These are phyloP conservation scores for Neurospora sp. DNA, from an alignment of 495 filamentous ascomycete species.

Conservation along the genomic window DNA sequence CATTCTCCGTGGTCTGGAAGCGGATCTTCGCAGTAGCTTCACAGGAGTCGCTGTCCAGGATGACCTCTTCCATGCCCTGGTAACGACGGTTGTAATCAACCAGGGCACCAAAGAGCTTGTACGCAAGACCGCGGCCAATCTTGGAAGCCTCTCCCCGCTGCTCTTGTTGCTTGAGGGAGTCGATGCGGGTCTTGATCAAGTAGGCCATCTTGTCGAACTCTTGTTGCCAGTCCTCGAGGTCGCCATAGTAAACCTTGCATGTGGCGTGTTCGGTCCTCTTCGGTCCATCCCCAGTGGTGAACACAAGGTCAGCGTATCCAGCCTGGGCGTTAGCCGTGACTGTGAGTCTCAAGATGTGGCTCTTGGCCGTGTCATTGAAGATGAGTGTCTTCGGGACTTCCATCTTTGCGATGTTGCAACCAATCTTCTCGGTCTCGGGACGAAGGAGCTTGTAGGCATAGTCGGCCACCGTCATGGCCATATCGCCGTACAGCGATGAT, in stretches of 20 bases:
- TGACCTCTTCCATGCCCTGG: constrained; percentile 65
- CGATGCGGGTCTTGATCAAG: constrained; percentile 44
- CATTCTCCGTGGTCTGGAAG: constrained; percentile 48
- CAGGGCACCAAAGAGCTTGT: constrained; percentile 62
- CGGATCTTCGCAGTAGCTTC: constrained; percentile 63
- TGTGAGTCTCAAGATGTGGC: constrained; percentile 37
- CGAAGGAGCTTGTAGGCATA: constrained; percentile 53
- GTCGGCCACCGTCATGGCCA: constrained; percentile 62
- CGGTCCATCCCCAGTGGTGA: constrained; percentile 32
- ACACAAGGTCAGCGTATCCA: constrained; percentile 29
- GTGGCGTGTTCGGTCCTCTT: constrained; percentile 38
- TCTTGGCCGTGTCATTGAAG: constrained; percentile 42
- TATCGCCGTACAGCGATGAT: constrained; percentile 63
- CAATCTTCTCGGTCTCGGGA: constrained; percentile 41
- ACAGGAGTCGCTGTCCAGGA: constrained; percentile 57
- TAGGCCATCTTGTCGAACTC: constrained; percentile 48
- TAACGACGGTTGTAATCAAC: constrained; percentile 62
- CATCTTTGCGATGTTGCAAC: constrained; percentile 53
- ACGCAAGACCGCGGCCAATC: constrained; percentile 60
- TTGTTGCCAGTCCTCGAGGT: constrained; percentile 34
- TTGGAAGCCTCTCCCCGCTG: constrained; percentile 44
- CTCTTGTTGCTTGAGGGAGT: constrained; percentile 40
- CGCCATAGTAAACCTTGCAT: constrained; percentile 40
- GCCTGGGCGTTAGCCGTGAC: constrained; percentile 29
- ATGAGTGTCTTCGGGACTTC: constrained; percentile 63